Conservation (phyloP, 2,329 filamentous ascomycete species). For the Lachnellula subtilissima region DNA sequence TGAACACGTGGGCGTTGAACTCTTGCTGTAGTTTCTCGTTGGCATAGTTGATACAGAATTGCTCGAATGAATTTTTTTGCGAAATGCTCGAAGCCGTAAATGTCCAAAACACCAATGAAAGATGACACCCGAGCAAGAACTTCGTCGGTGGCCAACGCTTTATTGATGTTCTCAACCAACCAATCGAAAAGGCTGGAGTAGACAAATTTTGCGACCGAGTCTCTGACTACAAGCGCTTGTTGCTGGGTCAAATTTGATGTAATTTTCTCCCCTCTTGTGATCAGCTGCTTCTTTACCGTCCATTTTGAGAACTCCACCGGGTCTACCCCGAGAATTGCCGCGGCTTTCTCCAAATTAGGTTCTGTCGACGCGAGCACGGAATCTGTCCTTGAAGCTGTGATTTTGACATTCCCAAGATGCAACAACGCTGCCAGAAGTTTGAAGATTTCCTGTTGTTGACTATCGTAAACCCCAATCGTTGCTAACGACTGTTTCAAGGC, state of each 20-base stretch:
- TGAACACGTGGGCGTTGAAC: constrained; percentile 99
- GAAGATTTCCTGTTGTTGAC: constrained; percentile 81
- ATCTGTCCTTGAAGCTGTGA: constrained; percentile 82
- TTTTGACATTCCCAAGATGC: constrained; percentile 95
- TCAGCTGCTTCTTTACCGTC: constrained; percentile 98
- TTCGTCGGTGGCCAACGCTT: constrained; percentile 80
- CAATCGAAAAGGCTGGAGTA: constrained; percentile 98
- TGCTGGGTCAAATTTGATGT: constrained; percentile 91
- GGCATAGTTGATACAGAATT: constrained; percentile 99
- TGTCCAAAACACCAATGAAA: constrained; percentile 98
- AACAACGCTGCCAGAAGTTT: constrained; percentile 83
- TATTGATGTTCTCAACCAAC: constrained; percentile 96
- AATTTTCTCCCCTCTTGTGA: constrained; percentile 96
- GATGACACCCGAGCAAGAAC: constrained; percentile 76
- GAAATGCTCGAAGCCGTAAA: constrained; percentile 98
- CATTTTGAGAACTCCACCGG: constrained; percentile 85
- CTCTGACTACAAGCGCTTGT: constrained; percentile 88
- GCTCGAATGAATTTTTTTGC: constrained; percentile 98
- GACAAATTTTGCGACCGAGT: constrained; percentile 97
- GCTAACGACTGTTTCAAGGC: constrained; percentile 81
- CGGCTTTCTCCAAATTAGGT: constrained; percentile 75
- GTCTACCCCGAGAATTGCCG: constrained; percentile 82
- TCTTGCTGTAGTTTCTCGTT: constrained; percentile 99
- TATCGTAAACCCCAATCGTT: constrained; percentile 75
- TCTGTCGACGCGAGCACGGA: constrained; percentile 78